These are phyloP conservation scores for Mycena kentingensis DNA, from an alignment of 768 basidiomycete genomes.

Conservation along the genomic window DNA sequence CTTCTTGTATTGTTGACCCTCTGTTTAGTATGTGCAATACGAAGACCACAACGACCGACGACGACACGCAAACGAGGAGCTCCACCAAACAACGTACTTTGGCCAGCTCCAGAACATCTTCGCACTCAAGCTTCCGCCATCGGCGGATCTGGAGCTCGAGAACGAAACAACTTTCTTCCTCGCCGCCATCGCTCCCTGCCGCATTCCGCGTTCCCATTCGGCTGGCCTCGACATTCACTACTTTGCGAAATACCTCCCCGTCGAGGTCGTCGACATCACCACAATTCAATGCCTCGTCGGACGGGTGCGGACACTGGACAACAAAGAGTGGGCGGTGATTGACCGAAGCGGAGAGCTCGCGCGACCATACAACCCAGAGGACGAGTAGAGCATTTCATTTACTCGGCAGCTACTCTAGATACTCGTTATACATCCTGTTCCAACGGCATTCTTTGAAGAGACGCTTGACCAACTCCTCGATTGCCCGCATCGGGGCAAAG, in stretches of 20 bases:
- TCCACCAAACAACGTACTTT: constrained; percentile 9
- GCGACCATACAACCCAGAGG: no score
- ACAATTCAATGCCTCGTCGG: constrained; percentile 30
- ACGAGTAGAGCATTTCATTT: no score
- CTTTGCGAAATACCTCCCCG: constrained; percentile 7
- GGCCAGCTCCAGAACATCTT: constrained; percentile 31
- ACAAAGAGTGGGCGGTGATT: constrained; percentile 23
- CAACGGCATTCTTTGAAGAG: no score
- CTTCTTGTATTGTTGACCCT: background rate
- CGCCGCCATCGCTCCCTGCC: constrained; percentile 18
- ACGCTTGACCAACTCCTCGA: no score
- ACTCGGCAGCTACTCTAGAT: no score
- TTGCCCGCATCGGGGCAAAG: no score
- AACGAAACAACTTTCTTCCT: constrained; percentile 14
- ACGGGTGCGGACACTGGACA: constrained; percentile 14
- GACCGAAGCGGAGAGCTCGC: constrained; percentile 33
- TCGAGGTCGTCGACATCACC: constrained; percentile 26
- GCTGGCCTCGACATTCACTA: constrained; percentile 22
- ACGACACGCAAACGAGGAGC: background rate
- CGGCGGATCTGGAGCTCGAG: constrained; percentile 7
- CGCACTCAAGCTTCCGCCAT: constrained; percentile 12
- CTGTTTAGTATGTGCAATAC: constrained; percentile 23
- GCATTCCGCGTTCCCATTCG: background rate
- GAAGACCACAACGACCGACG: constrained; percentile 23
- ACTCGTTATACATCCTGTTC: no score